Conservation (phyloP, 768 basidiomycete genomes). For the Mycena amicta region DNA sequence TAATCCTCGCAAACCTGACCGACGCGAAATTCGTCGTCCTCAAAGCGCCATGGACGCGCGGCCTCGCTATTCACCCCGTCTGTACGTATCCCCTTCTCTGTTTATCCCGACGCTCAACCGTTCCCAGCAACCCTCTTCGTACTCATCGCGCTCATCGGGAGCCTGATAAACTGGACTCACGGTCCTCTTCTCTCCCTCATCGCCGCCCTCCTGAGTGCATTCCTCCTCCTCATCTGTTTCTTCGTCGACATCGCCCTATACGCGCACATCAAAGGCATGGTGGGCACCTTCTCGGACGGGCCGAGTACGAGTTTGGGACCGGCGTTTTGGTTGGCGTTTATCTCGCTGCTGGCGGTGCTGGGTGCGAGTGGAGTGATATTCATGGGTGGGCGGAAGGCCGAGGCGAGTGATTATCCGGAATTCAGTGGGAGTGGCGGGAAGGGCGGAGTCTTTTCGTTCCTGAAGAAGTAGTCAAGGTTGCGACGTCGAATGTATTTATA, state of each 20-base stretch:
- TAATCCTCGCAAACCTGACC: neutral
- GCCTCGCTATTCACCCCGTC: neutral
- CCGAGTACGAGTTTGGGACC: neutral
- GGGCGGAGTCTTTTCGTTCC: neutral
- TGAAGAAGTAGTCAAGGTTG: neutral
- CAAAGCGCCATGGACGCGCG: neutral
- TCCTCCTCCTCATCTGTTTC: neutral
- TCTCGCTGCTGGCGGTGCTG: neutral
- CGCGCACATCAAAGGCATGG: neutral
- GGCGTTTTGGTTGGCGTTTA: neutral
- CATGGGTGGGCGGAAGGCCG: neutral
- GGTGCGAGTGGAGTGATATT: neutral
- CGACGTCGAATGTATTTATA: no score
- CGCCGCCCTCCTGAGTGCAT: neutral
- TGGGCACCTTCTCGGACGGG: neutral
- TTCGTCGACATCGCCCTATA: slow-evolving; percentile 1
- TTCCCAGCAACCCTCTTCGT: neutral
- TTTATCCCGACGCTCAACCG: neutral
- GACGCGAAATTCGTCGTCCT: neutral
- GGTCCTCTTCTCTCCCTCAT: neutral
- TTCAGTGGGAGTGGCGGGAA: neutral
- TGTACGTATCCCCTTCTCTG: neutral
- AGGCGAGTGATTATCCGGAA: neutral
- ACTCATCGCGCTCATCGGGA: neutral
- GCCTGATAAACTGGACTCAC: neutral